Percentiles rank a stretch among this genome's conserved stretches.
phyloP scores from a whole-genome alignment of 2,329 filamentous ascomycete genomes.

The Pseudogymnoascus sp. region DNA sequence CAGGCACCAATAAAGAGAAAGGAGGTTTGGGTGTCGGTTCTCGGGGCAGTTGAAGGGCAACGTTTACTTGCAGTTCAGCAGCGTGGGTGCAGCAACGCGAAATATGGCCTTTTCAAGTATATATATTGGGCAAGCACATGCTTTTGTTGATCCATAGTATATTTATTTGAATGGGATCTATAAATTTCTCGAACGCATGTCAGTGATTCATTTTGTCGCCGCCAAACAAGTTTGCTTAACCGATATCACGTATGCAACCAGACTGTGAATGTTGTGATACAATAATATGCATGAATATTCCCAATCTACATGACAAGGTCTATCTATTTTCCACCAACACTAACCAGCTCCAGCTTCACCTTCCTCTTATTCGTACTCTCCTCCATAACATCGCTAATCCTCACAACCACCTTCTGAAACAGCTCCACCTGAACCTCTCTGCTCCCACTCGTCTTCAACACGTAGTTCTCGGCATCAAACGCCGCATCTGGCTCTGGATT shows the following conservation, averaged over 20 bases:
- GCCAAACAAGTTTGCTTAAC: neutral
- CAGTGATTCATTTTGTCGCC: neutral
- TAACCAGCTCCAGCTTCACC: conserved; percentile 65
- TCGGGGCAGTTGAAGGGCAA: neutral
- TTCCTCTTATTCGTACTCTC: conserved; percentile 93
- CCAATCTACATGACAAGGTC: neutral
- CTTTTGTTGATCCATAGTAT: neutral
- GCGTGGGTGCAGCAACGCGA: neutral
- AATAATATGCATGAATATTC: neutral
- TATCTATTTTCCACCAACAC: conserved; percentile 11
- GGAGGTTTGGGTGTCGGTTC: neutral
- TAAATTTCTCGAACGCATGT: too few relatives aligned
- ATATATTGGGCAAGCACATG: neutral
- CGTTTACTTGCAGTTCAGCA: neutral
- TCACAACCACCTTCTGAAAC: conserved; percentile 86
- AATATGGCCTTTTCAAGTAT: neutral
- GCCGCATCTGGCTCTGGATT: conserved; percentile 69
- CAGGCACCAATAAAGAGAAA: neutral
- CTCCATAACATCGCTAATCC: conserved; percentile 88
- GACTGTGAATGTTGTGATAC: neutral
- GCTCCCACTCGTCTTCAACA: conserved; percentile 54
- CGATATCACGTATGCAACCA: neutral
- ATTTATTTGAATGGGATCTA: neutral
- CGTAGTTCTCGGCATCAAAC: conserved; percentile 83
- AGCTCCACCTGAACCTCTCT: conserved; percentile 61